Evolutionary conservation across 192 early-diverging fungal species (phyloP), one percentile per base, ranked within the genome.

Genomic region (Podila clonocystis): DNA sequence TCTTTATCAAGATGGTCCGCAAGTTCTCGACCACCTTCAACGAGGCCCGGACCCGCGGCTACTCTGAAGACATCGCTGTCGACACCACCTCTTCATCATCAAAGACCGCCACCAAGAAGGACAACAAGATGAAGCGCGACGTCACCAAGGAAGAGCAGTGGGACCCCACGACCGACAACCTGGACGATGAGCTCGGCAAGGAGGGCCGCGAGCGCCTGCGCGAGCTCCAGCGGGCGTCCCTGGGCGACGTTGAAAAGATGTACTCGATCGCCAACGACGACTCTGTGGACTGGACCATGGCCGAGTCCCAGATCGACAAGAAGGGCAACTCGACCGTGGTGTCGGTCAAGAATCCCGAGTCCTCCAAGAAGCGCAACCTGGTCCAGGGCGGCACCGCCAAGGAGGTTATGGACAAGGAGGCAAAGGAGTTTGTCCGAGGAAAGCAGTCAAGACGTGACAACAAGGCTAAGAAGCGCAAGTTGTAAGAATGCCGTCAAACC

Each of bases 1-100:
- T 98, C 66, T 98, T 99, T 75, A 96, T 92, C 68, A 99, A 98
- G 85, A 85, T 95, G n/a, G 84, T 97, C 74, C 89, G 94, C 74
- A 98, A 97, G 87, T 89, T 93, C 73, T 91, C 88, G 5, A 50
- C 86, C 74, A 60, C 91, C 83, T 76, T 95, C 95, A 73, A 84
- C 84, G 65, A 85, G 71, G 31, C 86, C 94, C 26, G 90, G 92
- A 74, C 85, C 82, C 66, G 38, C 64, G 28, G 91, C 60, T 63
- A 86, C 90, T 22, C 83, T 55, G 74, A 82, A 22, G 83, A 82
- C 19, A 74, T 83, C 49, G 67, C 68, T 26, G 41, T 74, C 62
- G 75, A 85, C 64, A 83, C 89, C 6, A 73, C 84, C 9, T 65
- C 67, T 24, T 22, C 55, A 22, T 48, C 52, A 29, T 58, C 58